phyloP scores from a whole-genome alignment of 805 yeast genomes.

The Yueomyces sinensis region DNA sequence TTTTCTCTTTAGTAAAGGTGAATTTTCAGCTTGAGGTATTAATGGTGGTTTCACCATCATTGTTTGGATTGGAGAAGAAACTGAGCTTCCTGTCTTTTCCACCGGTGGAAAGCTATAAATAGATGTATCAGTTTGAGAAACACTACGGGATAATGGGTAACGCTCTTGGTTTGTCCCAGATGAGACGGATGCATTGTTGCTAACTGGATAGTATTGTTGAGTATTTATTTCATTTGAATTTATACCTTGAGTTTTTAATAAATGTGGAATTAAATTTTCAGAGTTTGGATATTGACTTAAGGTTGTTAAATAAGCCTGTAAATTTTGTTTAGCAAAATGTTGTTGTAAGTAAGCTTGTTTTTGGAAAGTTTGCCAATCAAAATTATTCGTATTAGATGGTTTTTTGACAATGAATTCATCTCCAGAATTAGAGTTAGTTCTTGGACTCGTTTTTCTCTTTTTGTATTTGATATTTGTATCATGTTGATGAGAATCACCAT shows the following conservation, averaged over 20 bases:
- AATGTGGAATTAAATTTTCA: not conserved
- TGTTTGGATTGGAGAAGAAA: not conserved
- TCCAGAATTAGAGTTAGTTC: not conserved
- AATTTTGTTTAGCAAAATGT: conserved; percentile 22
- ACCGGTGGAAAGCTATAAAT: not conserved
- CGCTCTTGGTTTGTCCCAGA: not conserved
- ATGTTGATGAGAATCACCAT: not conserved
- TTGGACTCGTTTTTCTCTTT: not conserved
- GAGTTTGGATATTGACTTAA: conserved; percentile 5
- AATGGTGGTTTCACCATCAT: too few relatives aligned
- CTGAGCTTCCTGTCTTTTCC: not conserved
- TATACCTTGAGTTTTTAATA: not conserved
- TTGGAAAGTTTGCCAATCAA: conserved; percentile 23
- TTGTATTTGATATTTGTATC: not conserved
- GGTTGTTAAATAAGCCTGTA: conserved; percentile 21
- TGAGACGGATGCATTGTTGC: not conserved
- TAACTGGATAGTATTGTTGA: not conserved
- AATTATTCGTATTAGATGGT: conserved; percentile 16
- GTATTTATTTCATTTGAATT: not conserved
- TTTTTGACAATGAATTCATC: conserved; percentile 19
- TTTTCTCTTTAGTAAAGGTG: not conserved
- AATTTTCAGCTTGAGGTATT: too few relatives aligned
- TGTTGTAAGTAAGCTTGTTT: conserved; percentile 23
- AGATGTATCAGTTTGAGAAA: not conserved
- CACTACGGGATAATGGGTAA: too few relatives aligned